phyloP scores from a whole-genome alignment of 176 grass and related monocot genomes.

The Pontederia crassipes region DNA sequence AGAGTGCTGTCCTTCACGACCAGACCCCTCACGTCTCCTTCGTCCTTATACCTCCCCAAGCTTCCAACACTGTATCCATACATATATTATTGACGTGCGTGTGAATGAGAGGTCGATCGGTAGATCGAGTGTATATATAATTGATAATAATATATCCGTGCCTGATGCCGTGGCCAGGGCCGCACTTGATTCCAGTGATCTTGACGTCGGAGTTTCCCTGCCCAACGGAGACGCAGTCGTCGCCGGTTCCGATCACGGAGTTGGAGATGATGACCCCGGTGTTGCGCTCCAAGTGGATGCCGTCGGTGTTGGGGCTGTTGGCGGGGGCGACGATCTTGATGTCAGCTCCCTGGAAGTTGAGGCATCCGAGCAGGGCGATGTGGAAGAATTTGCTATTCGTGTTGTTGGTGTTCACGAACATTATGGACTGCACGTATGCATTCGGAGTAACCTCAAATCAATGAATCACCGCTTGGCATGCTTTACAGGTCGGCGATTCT shows the following conservation, averaged over 20 bases:
- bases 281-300: slow-evolving; percentile 60
- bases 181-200: slow-evolving; percentile 33
- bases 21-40: slow-evolving; percentile 37
- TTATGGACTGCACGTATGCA: slow-evolving; percentile 23
- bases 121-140: background rate
- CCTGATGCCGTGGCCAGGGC: slow-evolving; percentile 68
- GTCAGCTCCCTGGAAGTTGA: slow-evolving; percentile 18
- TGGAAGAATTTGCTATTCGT: slow-evolving; percentile 91
- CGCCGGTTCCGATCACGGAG: slow-evolving; percentile 27
- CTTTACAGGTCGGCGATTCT: too few relatives aligned
- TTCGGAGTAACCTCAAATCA: too few relatives aligned
- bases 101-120: too few relatives aligned
- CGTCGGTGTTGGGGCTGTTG: slow-evolving; percentile 62
- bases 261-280: slow-evolving; percentile 21
- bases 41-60: slow-evolving; percentile 26
- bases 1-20: slow-evolving; percentile 36
- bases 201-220: slow-evolving; percentile 34
- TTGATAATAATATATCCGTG: background rate
- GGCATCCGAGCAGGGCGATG: slow-evolving; percentile 24
- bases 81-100: too few relatives aligned
- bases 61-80: slow-evolving; percentile 8
- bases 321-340: slow-evolving; percentile 33
- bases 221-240: slow-evolving; percentile 69
- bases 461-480: too few relatives aligned
- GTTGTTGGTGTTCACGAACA: slow-evolving; percentile 37